These are phyloP conservation scores for Lactifluus pinguis DNA, from an alignment of 768 basidiomycete species.

Conservation along the genomic window DNA sequence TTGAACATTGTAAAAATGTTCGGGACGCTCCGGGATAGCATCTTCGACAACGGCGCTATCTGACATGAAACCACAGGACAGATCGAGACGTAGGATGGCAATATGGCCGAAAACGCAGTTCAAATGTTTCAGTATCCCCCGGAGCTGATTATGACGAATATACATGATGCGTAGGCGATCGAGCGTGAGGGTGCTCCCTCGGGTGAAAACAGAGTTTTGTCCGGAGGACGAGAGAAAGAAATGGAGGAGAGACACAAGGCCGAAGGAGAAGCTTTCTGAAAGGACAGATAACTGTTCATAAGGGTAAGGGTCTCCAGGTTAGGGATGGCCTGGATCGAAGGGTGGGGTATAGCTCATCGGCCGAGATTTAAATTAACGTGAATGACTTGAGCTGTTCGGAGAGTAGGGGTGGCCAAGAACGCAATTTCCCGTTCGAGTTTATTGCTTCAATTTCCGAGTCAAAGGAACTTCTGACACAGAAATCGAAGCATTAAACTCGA, in stretches of 20 bases:
- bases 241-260: no score
- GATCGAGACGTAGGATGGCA: conserved; percentile 9
- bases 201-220: no score
- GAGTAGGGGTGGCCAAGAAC: no score
- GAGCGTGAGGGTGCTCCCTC: not conserved
- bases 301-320: conserved; percentile 13
- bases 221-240: no score
- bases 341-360: no score
- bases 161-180: conserved; percentile 11
- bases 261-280: conserved; percentile 6
- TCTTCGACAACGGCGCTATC: conserved; percentile 14
- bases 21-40: conserved; percentile 11
- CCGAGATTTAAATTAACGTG: no score
- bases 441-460: no score
- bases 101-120: conserved; percentile 7
- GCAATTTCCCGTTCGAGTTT: no score
- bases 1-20: conserved; percentile 6
- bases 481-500: no score
- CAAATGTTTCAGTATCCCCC: conserved; percentile 9
- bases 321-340: conserved; percentile 9
- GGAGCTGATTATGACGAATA: conserved; percentile 3
- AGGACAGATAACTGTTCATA: conserved; percentile 10
- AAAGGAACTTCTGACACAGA: no score
- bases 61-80: conserved; percentile 10
- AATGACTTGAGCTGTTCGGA: no score